These are phyloP conservation scores for Phytophthora kernoviae DNA, from an alignment of 352 stramenopile species.

Conservation along the genomic window DNA sequence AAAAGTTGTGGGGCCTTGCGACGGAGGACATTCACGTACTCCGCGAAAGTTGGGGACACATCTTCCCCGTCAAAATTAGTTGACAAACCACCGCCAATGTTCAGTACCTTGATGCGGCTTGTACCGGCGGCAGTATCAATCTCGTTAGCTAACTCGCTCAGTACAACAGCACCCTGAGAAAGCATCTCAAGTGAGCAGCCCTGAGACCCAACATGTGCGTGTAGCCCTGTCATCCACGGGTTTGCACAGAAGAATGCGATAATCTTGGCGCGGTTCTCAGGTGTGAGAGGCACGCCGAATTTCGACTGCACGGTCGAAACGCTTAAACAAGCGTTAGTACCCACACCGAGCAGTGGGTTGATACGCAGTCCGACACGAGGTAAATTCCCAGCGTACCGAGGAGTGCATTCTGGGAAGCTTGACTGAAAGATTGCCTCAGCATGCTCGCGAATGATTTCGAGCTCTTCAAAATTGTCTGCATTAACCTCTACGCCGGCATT, in stretches of 20 bases:
- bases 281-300: slow-evolving; percentile 87
- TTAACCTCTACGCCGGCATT: slow-evolving; percentile 89
- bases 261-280: slow-evolving; percentile 58
- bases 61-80: slow-evolving; percentile 88
- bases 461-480: slow-evolving; percentile 90
- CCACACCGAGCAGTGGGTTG: slow-evolving; percentile 90
- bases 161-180: slow-evolving; percentile 64
- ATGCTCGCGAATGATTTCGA: slow-evolving; percentile 83
- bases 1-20: slow-evolving; percentile 82
- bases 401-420: slow-evolving; percentile 68
- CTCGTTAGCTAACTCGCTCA: slow-evolving; percentile 86
- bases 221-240: slow-evolving; percentile 87
- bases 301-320: slow-evolving; percentile 92
- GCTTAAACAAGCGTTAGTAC: slow-evolving; percentile 86
- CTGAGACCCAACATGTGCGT: slow-evolving; percentile 90
- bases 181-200: slow-evolving; percentile 88
- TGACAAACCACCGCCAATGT: slow-evolving; percentile 92
- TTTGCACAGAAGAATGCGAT: slow-evolving; percentile 80
- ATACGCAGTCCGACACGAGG: slow-evolving; percentile 90
- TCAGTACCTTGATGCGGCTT: slow-evolving; percentile 82
- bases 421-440: slow-evolving; percentile 91
- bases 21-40: slow-evolving; percentile 84
- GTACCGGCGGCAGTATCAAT: slow-evolving; percentile 71
- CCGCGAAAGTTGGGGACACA: slow-evolving; percentile 72
- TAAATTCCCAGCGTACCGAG: slow-evolving; percentile 59